Evolutionary conservation across 169 alveolate species (phyloP).

Genomic region (Condylostoma magnum): DNA sequence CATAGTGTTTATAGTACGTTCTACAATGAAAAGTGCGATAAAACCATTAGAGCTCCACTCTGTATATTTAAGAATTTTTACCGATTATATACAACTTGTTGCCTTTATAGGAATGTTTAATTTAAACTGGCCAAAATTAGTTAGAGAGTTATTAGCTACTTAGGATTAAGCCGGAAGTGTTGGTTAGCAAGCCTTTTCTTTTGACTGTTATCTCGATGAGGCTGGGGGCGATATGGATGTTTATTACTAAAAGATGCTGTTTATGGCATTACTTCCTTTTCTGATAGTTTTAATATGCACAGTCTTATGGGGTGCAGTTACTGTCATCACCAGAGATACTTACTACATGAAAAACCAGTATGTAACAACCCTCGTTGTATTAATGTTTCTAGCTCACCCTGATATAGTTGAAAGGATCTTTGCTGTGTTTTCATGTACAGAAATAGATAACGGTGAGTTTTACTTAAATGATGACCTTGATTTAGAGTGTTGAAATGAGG

Average conservation of each 20-base stretch:
- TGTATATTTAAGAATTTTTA: background rate
- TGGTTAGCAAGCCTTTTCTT: background rate
- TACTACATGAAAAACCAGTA: background rate
- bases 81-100: background rate
- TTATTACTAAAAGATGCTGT: background rate
- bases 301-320: background rate
- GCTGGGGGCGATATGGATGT: background rate
- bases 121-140: background rate
- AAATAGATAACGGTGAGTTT: constrained; percentile 16
- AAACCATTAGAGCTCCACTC: background rate
- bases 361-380: constrained; percentile 17
- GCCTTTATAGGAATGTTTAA: background rate
- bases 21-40: background rate
- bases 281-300: background rate
- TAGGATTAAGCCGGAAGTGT: background rate
- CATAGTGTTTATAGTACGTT: background rate
- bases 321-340: background rate
- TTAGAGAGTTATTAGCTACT: background rate
- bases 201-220: background rate
- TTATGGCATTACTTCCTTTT: constrained; percentile 1
- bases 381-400: constrained; percentile 35
- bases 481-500: constrained; percentile 23
- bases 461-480: constrained; percentile 24
- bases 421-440: constrained; percentile 2
- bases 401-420: constrained; percentile 1